Base-by-base conservation (phyloP, 2,329 filamentous ascomycete genomes). In the Aspergillus amoenus region DNA sequence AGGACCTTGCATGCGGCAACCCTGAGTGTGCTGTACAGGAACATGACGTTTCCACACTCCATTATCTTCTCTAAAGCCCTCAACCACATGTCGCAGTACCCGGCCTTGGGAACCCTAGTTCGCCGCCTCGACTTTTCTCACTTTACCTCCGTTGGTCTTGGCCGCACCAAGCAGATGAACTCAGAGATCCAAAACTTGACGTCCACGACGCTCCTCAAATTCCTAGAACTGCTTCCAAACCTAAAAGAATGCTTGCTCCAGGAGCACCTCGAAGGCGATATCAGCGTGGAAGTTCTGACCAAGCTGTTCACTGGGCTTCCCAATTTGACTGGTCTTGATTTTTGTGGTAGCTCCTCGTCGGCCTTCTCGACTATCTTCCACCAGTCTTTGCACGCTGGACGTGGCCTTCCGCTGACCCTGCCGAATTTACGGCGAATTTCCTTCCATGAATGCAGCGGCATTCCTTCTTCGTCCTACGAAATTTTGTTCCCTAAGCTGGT, bases 41-140 rank as follows among this genome's bases (percentile, higher is more conserved):
- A 90, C 71, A 89, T 93, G 72, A 91, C 89, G 43, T 88, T 93
- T 64, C 90, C 90, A 5, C 90, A 93, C 78, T 93, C 90, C 24
- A 81, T 86, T 59, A 91, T 92, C 70, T 94, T 93, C 76, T 87
- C 87, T 69, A 93, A 93, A 75, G 91, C 92, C 65, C 82, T 92
- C 48, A 79, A 81, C 57, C 89, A 90, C 67, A 80, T 93, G 62
- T 78, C 79, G 45, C 77, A 83, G 57, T 86, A 92, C 70, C 84
- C 85, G 2, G 79, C 85, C 8, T 79, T 93, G 53, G 90, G 90
- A 45, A 88, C 85, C 41, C 85, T 93, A 66, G 89, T 93, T 44
- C 86, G 88, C 57, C 87, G 90, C 50, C 78, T 93, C 45, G 90
- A 94, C 76, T 93, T 94, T 68, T 92, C 89, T 61, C 90, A 93